A percentile compares a stretch with the other conserved stretches of the same genome.
Conservation (phyloP, 2,329 filamentous ascomycete genomes). For the Penicillium sp. region DNA sequence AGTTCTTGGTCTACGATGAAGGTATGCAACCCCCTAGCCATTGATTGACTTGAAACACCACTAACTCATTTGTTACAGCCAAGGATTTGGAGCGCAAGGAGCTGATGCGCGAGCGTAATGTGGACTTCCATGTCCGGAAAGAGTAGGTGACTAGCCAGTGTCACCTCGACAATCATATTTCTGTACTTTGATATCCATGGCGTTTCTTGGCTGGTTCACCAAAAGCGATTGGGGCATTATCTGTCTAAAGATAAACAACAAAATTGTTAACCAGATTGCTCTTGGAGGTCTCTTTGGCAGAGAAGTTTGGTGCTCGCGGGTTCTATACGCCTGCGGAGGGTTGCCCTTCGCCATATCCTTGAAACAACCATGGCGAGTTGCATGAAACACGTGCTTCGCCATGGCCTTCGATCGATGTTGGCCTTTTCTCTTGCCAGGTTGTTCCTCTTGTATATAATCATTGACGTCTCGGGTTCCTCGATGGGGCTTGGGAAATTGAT, state of each 20-base stretch:
- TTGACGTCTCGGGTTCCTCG: constrained; percentile 1
- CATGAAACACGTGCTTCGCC: neutral
- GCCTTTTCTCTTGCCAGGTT: constrained; percentile 5
- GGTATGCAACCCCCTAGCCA: constrained; percentile 50
- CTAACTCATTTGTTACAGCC: constrained; percentile 44
- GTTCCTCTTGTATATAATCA: constrained; percentile 15
- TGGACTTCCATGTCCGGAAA: constrained; percentile 24
- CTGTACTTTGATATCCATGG: constrained; percentile 45
- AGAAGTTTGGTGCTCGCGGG: neutral
- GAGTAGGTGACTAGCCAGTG: constrained; percentile 21
- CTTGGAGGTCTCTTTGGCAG: constrained; percentile 6
- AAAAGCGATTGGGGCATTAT: constrained; percentile 32
- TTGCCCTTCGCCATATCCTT: neutral
- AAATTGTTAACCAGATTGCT: constrained; percentile 11
- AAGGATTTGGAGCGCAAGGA: constrained; percentile 68
- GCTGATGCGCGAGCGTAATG: constrained; percentile 63
- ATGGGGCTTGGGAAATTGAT: constrained; percentile 4
- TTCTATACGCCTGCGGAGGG: neutral
- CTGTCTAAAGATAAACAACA: constrained; percentile 17
- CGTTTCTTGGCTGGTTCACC: constrained; percentile 40
- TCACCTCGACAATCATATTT: constrained; percentile 28
- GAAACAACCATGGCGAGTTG: neutral
- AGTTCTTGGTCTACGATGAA: constrained; percentile 87
- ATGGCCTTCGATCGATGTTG: neutral
- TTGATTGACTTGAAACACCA: neutral